Evolutionary conservation across 2,329 filamentous ascomycete genomes (phyloP).

Genomic region (Fusarium denticulatum): DNA sequence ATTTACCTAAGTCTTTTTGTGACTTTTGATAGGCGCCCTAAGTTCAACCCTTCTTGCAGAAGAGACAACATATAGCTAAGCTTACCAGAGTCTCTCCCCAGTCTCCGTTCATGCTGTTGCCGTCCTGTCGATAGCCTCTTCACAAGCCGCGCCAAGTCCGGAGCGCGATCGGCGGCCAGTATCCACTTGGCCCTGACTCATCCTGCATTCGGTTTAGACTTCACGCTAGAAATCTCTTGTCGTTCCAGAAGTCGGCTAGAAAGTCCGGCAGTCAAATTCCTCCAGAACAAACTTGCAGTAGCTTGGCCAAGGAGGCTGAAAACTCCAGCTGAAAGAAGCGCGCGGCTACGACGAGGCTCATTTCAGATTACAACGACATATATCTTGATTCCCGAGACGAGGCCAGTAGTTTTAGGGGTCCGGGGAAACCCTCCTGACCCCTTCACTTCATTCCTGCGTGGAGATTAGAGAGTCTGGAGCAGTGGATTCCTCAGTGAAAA

Average conservation of each 20-base stretch:
- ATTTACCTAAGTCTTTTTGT: not conserved
- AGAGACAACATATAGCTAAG: no score
- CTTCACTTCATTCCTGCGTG: not conserved
- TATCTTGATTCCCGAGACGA: no score
- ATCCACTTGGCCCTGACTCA: slow-evolving; percentile 9
- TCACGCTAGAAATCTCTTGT: slow-evolving; percentile 16
- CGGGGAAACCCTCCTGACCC: slow-evolving; percentile 3
- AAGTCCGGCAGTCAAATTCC: not conserved
- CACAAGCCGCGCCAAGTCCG: not conserved
- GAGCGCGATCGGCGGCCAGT: slow-evolving; percentile 2
- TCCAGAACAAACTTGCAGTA: not conserved
- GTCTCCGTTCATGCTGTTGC: no score
- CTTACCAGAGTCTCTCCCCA: no score
- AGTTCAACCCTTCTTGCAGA: no score
- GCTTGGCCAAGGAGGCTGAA: slow-evolving; percentile 19
- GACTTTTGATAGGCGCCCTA: no score
- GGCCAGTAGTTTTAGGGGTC: not conserved
- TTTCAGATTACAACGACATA: not conserved
- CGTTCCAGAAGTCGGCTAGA: slow-evolving; percentile 23
- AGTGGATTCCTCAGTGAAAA: not conserved
- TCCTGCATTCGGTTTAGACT: not conserved
- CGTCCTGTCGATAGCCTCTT: not conserved
- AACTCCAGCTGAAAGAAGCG: not conserved
- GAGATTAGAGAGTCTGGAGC: slow-evolving; percentile 11
- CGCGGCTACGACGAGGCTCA: slow-evolving; percentile 12